These are phyloP conservation scores for Cladosporium oxysporum DNA, from an alignment of 2,329 filamentous ascomycete species.

Conservation along the genomic window DNA sequence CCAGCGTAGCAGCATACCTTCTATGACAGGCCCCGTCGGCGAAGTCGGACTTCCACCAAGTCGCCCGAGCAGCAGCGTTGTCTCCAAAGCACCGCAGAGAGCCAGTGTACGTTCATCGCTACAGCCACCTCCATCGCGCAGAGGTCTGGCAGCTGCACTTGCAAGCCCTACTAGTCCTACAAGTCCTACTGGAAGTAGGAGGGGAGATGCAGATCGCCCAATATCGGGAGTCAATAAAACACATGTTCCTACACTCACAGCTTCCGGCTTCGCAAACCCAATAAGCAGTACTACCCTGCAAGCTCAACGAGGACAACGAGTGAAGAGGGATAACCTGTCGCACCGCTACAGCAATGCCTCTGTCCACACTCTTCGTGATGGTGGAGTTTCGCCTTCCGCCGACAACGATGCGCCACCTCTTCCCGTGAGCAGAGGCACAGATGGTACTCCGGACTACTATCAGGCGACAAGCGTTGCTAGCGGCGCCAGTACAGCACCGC, in stretches of 20 bases:
- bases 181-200: conserved; percentile 15
- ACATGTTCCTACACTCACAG: conserved; percentile 79
- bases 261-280: conserved; percentile 89
- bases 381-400: conserved; percentile 41
- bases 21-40: conserved; percentile 49
- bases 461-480: conserved; percentile 58
- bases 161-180: conserved; percentile 10
- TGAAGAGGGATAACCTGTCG: conserved; percentile 40
- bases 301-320: conserved; percentile 70
- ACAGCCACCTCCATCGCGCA: conserved; percentile 25
- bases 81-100: conserved; percentile 37
- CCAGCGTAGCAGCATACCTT: conserved; percentile 26
- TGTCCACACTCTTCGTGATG: conserved; percentile 47
- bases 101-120: conserved; percentile 21
- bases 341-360: conserved; percentile 62
- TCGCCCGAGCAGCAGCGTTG: conserved; percentile 40
- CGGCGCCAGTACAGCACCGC: conserved; percentile 75
- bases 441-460: conserved; percentile 68
- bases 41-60: conserved; percentile 52
- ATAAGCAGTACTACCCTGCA: conserved; percentile 97
- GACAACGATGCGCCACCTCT: conserved; percentile 46
- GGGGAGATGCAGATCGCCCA: conserved; percentile 38
- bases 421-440: conserved; percentile 71
- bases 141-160: conserved; percentile 26
- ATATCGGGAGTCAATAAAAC: conserved; percentile 72